Evolutionary conservation across 2,329 filamentous ascomycete species (phyloP), one percentile per base, ranked within the genome.

Genomic region (Arthrobotrys pseudoclavata): DNA sequence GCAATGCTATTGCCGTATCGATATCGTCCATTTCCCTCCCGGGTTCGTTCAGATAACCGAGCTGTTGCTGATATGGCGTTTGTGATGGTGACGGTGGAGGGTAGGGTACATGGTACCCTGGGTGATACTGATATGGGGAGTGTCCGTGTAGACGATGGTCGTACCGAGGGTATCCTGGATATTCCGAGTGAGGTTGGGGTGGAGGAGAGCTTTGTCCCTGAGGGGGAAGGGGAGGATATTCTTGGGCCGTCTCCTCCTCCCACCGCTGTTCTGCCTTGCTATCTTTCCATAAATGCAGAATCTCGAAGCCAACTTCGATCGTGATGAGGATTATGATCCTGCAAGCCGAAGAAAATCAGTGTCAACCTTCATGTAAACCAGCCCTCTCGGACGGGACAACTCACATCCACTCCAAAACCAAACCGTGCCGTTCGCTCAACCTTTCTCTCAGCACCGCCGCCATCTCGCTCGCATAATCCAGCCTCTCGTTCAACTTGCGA

Each of bases 401-500:
- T 68, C 29, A 78, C 81, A 96, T 96, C 91, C 93, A 95, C 85
- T 98, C 96, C 10, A 99, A 86, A 69, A 93, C 87, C 31, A 94
- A 89, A 15, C 93, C 92, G 82, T 98, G 94, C 83, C 93, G 93
- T 86, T 98, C 94, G 82, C 92, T 96, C 69, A 96, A 87, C 83
- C 94, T 90, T 83, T 97, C 93, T 72, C 96, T 87, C 78, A 98
- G 85, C 15, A 98, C 94, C 64, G 87, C 92, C 5, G 96, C 94
- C 83, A 97, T 97, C 84, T 98, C 95, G 82, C 96, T 92, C 0
- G 95, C 96, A 83, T 99, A 98, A 82, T 97, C 95, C 89, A 99
- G 96, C 85, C 97, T 97, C 85, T 97, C 93, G 83, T 99, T 99
- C 80, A 98, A 85, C 18, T 93, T 90, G 81, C 92, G 92, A 85